A percentile compares a stretch with the other conserved stretches of the same genome.
phyloP scores from a whole-genome alignment of 805 yeast species.

The Monosporozyma solicola region DNA sequence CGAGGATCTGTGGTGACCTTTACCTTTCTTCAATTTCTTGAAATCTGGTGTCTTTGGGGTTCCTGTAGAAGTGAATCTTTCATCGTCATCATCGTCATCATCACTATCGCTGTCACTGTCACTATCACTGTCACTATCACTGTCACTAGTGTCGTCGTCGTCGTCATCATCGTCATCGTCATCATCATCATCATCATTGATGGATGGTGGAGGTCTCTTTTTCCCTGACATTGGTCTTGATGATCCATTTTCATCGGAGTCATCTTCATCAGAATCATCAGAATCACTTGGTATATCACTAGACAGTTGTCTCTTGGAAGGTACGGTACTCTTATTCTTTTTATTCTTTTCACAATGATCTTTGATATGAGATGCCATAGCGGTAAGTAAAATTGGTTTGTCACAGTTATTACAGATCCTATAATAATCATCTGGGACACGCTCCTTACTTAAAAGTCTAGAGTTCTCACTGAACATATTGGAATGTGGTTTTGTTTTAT shows the following conservation, averaged over 20 bases:
- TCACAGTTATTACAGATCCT: constrained; percentile 29
- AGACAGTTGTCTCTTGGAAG: background rate
- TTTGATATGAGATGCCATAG: constrained; percentile 24
- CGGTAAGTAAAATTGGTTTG: constrained; percentile 22
- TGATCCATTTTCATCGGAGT: constrained; percentile 2
- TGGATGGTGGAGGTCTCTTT: constrained; percentile 8
- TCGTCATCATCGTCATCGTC: background rate
- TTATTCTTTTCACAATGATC: constrained; percentile 12
- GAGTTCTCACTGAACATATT: constrained; percentile 20
- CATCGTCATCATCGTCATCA: background rate
- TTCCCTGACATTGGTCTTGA: constrained; percentile 1
- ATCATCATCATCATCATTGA: background rate
- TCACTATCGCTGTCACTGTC: background rate
- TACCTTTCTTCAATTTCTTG: constrained; percentile 6
- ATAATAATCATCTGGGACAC: constrained; percentile 7
- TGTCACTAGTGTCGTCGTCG: background rate
- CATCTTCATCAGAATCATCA: constrained; percentile 7
- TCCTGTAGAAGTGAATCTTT: background rate
- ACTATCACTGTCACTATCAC: background rate
- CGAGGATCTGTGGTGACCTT: background rate
- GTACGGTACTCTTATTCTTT: background rate
- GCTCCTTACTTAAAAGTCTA: constrained; percentile 4
- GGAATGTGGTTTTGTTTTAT: background rate
- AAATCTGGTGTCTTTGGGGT: constrained; percentile 1
- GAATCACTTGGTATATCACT: constrained; percentile 6